Percentiles rank a stretch among this genome's conserved stretches.
Evolutionary conservation across 345 rosid genomes (phyloP).

Genomic region (Garcia nutans): DNA sequence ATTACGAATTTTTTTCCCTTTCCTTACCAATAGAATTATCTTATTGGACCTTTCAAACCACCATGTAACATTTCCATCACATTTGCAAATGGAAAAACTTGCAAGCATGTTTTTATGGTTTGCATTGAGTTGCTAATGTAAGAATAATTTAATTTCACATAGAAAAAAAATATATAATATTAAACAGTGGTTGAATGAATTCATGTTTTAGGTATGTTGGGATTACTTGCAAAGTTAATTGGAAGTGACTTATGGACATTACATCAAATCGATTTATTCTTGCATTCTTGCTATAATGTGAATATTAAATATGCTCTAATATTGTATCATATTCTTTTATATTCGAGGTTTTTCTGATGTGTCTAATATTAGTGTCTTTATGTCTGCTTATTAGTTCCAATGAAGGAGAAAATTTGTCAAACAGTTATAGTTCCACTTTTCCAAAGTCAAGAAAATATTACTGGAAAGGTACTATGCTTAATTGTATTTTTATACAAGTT

Average conservation of each 20-base stretch:
- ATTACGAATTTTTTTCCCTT: neutral
- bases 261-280: neutral
- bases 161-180: neutral
- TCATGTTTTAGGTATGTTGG: neutral
- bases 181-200: neutral
- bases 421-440: conserved; percentile 49
- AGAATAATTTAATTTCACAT: neutral
- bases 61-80: conserved; percentile 44
- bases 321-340: neutral
- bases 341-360: too few relatives aligned
- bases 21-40: conserved; percentile 56
- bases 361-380: neutral
- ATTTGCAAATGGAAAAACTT: conserved; percentile 46
- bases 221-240: neutral
- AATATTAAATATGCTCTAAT: neutral
- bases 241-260: neutral
- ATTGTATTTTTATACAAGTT: neutral
- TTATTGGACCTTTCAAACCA: conserved; percentile 94
- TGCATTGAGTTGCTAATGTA: neutral
- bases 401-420: conserved; percentile 56
- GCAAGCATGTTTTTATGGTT: conserved; percentile 35
- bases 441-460: conserved; percentile 53
- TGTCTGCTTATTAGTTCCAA: conserved; percentile 33
- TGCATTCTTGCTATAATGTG: neutral
- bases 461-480: conserved; percentile 42